These are phyloP conservation scores for Platismatia glauca DNA, from an alignment of 495 filamentous ascomycete species.

Conservation along the genomic window DNA sequence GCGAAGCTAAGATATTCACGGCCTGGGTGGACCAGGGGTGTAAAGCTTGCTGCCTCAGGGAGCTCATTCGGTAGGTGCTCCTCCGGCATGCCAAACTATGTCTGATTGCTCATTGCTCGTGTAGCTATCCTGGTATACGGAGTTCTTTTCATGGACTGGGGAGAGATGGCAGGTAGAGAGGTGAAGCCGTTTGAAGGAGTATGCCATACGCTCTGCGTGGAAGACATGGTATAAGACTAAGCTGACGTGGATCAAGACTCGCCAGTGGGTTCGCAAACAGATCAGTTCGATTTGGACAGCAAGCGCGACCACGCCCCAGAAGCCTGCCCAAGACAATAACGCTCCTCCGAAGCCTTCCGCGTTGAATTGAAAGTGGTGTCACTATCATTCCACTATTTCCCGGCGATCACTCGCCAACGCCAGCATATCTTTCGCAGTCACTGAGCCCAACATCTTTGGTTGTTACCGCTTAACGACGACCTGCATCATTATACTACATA, in stretches of 20 bases:
- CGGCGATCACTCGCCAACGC: not conserved
- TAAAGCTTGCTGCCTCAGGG: constrained; percentile 61
- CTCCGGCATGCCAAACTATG: not conserved
- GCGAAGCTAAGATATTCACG: constrained; percentile 59
- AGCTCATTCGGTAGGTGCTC: constrained; percentile 51
- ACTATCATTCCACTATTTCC: not conserved
- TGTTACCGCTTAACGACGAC: not conserved
- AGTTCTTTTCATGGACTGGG: constrained; percentile 73
- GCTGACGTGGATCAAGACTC: constrained; percentile 10
- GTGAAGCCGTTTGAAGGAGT: constrained; percentile 50
- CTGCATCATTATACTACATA: not conserved
- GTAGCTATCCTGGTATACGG: constrained; percentile 63
- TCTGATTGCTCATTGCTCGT: constrained; percentile 1
- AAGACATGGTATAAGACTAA: not conserved
- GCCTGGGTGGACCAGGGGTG: constrained; percentile 63
- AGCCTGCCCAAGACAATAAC: not conserved
- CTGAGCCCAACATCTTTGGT: not conserved
- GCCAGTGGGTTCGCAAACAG: constrained; percentile 14
- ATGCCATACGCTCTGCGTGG: not conserved
- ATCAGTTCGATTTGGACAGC: constrained; percentile 20
- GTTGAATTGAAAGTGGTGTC: not conserved
- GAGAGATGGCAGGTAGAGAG: constrained; percentile 30
- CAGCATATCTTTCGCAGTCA: not conserved
- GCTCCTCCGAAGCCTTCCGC: not conserved
- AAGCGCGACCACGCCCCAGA: not conserved